phyloP scores from a whole-genome alignment of 2,329 filamentous ascomycete genomes.

The Penicillium sp. region DNA sequence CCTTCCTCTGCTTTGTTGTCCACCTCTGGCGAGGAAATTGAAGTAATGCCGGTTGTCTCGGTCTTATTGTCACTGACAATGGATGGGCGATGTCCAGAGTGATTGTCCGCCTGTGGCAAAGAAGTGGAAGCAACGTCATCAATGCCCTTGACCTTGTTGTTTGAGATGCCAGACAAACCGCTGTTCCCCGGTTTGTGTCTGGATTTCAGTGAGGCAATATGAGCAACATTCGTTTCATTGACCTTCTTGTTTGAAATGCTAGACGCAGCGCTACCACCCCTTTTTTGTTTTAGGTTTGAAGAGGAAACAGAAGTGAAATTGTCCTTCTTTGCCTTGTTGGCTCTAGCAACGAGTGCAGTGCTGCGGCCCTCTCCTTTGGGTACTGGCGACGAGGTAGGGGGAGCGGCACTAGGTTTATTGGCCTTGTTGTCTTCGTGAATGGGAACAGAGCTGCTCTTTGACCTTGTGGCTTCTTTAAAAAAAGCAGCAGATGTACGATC shows the following conservation, averaged over 20 bases:
- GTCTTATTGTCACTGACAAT: neutral
- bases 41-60: neutral
- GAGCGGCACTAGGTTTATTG: neutral
- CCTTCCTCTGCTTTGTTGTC: neutral
- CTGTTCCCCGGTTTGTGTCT: neutral
- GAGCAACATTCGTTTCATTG: neutral
- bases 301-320: neutral
- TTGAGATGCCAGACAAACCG: neutral
- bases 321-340: neutral
- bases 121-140: neutral
- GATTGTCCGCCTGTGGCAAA: neutral
- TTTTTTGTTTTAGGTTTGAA: neutral
- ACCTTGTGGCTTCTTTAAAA: neutral
- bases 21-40: neutral
- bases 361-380: neutral
- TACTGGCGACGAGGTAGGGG: neutral
- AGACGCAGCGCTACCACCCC: neutral
- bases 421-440: neutral
- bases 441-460: neutral
- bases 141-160: neutral
- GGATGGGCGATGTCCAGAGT: neutral
- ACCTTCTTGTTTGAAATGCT: neutral
- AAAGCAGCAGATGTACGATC: neutral
- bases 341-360: neutral
- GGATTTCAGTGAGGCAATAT: neutral